phyloP scores from a whole-genome alignment of 352 stramenopile species.

The Globisporangium nagaii region DNA sequence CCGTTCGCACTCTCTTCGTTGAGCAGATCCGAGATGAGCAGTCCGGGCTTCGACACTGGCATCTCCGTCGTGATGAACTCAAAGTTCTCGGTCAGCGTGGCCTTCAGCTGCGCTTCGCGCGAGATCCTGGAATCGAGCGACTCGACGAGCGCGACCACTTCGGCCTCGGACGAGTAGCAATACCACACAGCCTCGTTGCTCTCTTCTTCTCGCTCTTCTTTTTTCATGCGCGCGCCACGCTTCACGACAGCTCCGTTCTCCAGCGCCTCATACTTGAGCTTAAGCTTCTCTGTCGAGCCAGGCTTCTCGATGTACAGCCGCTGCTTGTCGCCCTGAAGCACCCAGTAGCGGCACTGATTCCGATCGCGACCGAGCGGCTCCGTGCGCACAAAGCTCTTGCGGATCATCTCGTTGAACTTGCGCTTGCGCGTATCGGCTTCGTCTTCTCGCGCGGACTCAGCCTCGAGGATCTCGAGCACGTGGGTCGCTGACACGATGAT shows the following conservation, averaged over 20 bases:
- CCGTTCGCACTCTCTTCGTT: constrained; percentile 43
- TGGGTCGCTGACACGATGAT: constrained; percentile 73
- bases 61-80: constrained; percentile 54
- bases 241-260: background rate
- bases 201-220: no score
- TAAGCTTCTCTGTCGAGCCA: constrained; percentile 30
- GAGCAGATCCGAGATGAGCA: constrained; percentile 70
- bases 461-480: constrained; percentile 71
- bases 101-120: constrained; percentile 42
- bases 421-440: constrained; percentile 57
- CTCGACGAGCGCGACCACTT: constrained; percentile 55
- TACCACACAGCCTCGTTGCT: constrained; percentile 48
- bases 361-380: constrained; percentile 70
- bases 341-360: constrained; percentile 58
- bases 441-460: constrained; percentile 58
- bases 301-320: constrained; percentile 71
- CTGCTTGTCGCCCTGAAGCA: constrained; percentile 57
- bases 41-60: constrained; percentile 60
- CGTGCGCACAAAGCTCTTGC: constrained; percentile 65
- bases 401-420: constrained; percentile 54
- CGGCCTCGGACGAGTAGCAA: constrained; percentile 55
- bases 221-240: background rate
- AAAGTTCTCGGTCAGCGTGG: constrained; percentile 56
- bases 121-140: constrained; percentile 44
- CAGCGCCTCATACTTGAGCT: constrained; percentile 39